Evolutionary conservation across 306 rosid species (phyloP), one percentile per base, ranked within the genome.

Genomic region (Datisca glomerata): DNA sequence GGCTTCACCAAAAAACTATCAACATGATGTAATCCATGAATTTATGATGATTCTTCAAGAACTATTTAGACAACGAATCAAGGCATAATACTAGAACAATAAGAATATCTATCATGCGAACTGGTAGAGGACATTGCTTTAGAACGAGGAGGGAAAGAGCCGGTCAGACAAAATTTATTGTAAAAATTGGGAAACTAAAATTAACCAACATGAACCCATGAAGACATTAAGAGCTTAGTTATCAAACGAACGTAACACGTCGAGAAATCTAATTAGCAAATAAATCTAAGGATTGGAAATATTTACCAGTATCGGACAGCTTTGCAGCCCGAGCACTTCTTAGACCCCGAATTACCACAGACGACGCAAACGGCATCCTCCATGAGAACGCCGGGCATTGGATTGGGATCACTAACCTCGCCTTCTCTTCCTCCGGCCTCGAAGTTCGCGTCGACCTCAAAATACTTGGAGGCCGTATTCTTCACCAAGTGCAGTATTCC

Each of bases 311-410:
- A 91, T 41, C 74, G 61, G 2, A 84, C 77, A 8, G 80, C 74
- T 51, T 91, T 91, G 59, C 98, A 91, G 43, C 94, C 79, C 0
- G 98, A 78, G 65, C 98, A 91, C 61, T 58, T 68, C 51, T 76
- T 78, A 18, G 73, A 7, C 48, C 61, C 73, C 25, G 12, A 41
- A 2, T 52, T 35, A 35, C 67, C 70, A 28, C 98, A 91, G 38
- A 68, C 79, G 50, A 47, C 69, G 49, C 98, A 91, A n/a, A 28
- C 31, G 33, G 58, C 12, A 11, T 64, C 47, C 24, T 21, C 72
- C 31, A 41, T 52, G 14, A 55, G 65, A 29, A 35, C 59, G 18
- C 67, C 79, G 5, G 93, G 75, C 84, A 89, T 75, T 67, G 79
- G 29, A 47, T 47, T 36, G 24, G 66, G 65, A 44, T 61, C 70